These are phyloP conservation scores for Beta macrorhiza DNA, from an alignment of 179 eudicot genomes.

Conservation along the genomic window DNA sequence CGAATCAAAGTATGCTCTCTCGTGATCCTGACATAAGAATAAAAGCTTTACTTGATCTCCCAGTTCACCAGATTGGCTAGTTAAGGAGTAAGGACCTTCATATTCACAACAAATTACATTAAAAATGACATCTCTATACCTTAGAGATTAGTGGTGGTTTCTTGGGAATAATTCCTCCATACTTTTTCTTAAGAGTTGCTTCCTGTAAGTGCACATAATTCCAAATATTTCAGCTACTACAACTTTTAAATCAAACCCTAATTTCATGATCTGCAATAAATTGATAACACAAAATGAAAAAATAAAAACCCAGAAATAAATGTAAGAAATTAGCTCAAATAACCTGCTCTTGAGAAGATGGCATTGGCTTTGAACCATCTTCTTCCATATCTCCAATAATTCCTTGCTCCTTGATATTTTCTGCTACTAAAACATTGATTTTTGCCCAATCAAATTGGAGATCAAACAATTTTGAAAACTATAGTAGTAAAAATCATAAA, in stretches of 20 bases:
- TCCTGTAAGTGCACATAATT: slow-evolving; percentile 47
- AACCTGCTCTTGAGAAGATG: slow-evolving; percentile 73
- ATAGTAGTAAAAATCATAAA: not conserved
- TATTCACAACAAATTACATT: not conserved
- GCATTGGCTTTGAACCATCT: slow-evolving; percentile 51
- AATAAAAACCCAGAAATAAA: not conserved
- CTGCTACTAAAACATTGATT: slow-evolving; percentile 52
- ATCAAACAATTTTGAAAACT: slow-evolving; percentile 17
- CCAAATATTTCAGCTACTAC: not conserved
- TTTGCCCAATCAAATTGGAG: slow-evolving; percentile 2
- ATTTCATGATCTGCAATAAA: slow-evolving; percentile 15
- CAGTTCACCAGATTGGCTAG: not conserved
- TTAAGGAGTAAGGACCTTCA: not conserved
- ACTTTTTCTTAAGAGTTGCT: slow-evolving; percentile 69
- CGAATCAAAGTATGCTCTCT: slow-evolving; percentile 94
- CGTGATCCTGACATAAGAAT: slow-evolving; percentile 69
- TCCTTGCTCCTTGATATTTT: slow-evolving; percentile 39
- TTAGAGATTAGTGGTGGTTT: slow-evolving; percentile 95
- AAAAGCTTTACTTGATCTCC: slow-evolving; percentile 21
- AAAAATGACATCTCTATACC: slow-evolving; percentile 36
- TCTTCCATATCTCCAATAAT: slow-evolving; percentile 33
- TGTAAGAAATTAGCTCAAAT: slow-evolving; percentile 15
- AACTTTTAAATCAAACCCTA: not conserved
- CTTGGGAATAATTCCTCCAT: slow-evolving; percentile 91
- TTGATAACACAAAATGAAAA: not conserved